Conservation (phyloP, 345 rosid genomes). For the Brassica cretica region DNA sequence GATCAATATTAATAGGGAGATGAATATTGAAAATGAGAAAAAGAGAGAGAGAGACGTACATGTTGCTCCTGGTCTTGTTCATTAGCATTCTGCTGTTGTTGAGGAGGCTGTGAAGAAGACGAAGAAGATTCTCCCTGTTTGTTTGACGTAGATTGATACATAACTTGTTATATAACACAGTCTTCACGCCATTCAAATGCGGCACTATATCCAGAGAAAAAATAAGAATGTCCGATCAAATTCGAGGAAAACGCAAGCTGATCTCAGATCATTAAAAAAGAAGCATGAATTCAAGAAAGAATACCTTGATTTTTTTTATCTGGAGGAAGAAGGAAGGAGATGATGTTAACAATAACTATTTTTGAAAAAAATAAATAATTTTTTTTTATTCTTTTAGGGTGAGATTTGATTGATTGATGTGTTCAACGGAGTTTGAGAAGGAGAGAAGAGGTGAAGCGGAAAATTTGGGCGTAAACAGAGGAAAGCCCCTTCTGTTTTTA, state of each 20-base stretch:
- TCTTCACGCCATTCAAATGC: slow-evolving; percentile 28
- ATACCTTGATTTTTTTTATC: slow-evolving; percentile 4
- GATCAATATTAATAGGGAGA: background rate
- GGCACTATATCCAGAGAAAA: background rate
- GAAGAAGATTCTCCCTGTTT: slow-evolving; percentile 46
- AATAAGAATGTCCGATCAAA: background rate
- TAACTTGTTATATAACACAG: background rate
- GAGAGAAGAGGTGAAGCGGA: slow-evolving; percentile 33
- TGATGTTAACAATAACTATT: background rate
- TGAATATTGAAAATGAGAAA: background rate
- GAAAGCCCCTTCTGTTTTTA: slow-evolving; percentile 16
- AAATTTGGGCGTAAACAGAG: slow-evolving; percentile 36
- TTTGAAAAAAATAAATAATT: background rate
- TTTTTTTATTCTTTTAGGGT: background rate
- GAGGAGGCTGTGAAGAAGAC: slow-evolving; percentile 40
- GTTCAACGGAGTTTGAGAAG: slow-evolving; percentile 9
- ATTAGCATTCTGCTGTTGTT: background rate
- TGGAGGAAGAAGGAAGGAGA: background rate
- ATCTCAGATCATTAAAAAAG: background rate
- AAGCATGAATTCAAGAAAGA: slow-evolving; percentile 15
- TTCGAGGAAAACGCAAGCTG: background rate
- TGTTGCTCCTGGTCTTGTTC: slow-evolving; percentile 21
- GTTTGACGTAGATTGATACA: slow-evolving; percentile 46
- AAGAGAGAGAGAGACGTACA: background rate
- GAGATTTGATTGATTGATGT: slow-evolving; percentile 1